Percentiles rank a stretch among this genome's conserved stretches.
These are phyloP conservation scores for Delonix regia DNA, from an alignment of 306 rosid species.

Conservation along the genomic window DNA sequence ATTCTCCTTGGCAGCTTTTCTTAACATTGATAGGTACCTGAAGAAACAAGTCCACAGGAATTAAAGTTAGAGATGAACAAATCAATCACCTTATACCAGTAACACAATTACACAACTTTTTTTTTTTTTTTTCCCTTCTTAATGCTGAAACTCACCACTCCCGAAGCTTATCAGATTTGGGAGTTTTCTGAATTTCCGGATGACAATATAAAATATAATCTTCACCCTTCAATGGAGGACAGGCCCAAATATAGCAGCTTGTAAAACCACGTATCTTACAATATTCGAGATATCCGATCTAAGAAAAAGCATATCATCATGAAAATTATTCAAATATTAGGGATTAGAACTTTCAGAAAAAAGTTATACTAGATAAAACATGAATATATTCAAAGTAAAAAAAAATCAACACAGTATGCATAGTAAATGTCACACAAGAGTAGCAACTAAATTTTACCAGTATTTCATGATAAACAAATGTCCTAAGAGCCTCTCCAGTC, in stretches of 20 bases:
- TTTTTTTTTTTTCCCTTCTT: background rate
- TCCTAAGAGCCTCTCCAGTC: slow-evolving; percentile 94
- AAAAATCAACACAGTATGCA: slow-evolving; percentile 21
- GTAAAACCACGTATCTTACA: slow-evolving; percentile 95
- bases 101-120: slow-evolving; percentile 23
- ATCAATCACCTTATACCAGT: background rate
- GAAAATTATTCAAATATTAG: slow-evolving; percentile 15
- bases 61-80: slow-evolving; percentile 37
- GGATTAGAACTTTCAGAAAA: slow-evolving; percentile 3
- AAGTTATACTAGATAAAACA: slow-evolving; percentile 10
- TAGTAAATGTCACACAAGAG: slow-evolving; percentile 6
- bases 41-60: slow-evolving; percentile 36
- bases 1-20: slow-evolving; percentile 88
- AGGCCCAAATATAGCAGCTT: slow-evolving; percentile 99
- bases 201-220: slow-evolving; percentile 96
- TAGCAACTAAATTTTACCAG: slow-evolving; percentile 56
- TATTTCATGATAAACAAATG: slow-evolving; percentile 97
- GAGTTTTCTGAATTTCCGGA: slow-evolving; percentile 99
- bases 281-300: slow-evolving; percentile 98
- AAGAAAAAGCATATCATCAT: slow-evolving; percentile 26
- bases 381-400: slow-evolving; percentile 29
- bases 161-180: slow-evolving; percentile 97
- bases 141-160: slow-evolving; percentile 71
- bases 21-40: slow-evolving; percentile 94
- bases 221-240: slow-evolving; percentile 99